Conservation (phyloP, 2,329 filamentous ascomycete genomes). For the Fusarium heterosporum region DNA sequence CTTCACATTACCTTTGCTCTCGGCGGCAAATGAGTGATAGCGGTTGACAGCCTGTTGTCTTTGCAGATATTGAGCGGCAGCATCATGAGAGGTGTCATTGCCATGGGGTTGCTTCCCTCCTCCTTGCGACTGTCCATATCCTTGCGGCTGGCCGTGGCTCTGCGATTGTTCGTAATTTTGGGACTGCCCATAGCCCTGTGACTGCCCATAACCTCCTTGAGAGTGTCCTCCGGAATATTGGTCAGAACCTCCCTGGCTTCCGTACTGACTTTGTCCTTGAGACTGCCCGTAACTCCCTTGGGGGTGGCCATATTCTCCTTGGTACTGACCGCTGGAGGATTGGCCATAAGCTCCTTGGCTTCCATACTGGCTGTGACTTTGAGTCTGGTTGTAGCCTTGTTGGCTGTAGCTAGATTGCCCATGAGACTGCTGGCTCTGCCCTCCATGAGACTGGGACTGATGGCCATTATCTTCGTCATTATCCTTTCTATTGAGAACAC, state of each 20-base stretch:
- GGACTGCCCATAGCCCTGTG: neutral
- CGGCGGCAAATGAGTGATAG: constrained; percentile 77
- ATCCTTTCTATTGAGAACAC: constrained; percentile 50
- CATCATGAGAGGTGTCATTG: constrained; percentile 4
- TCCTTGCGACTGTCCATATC: constrained; percentile 4
- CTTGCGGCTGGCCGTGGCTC: constrained; percentile 5
- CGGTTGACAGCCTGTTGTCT: constrained; percentile 62
- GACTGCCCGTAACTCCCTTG: constrained; percentile 3
- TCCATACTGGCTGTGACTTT: constrained; percentile 18
- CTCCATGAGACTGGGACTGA: constrained; percentile 51
- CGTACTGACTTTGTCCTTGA: neutral
- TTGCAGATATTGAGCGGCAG: constrained; percentile 50
- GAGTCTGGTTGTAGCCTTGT: constrained; percentile 48
- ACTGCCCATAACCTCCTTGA: constrained; percentile 12
- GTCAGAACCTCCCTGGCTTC: neutral
- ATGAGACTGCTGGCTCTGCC: constrained; percentile 13
- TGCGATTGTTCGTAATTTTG: neutral
- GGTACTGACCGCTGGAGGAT: neutral
- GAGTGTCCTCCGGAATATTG: neutral
- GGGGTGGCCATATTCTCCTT: constrained; percentile 4
- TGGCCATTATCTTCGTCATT: constrained; percentile 54
- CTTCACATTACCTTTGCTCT: constrained; percentile 79
- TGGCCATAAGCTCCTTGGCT: constrained; percentile 9
- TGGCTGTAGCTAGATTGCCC: constrained; percentile 49
- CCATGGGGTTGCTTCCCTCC: constrained; percentile 7